Evolutionary conservation across 2,329 filamentous ascomycete species (phyloP).

Genomic region (Penicillium sp.): DNA sequence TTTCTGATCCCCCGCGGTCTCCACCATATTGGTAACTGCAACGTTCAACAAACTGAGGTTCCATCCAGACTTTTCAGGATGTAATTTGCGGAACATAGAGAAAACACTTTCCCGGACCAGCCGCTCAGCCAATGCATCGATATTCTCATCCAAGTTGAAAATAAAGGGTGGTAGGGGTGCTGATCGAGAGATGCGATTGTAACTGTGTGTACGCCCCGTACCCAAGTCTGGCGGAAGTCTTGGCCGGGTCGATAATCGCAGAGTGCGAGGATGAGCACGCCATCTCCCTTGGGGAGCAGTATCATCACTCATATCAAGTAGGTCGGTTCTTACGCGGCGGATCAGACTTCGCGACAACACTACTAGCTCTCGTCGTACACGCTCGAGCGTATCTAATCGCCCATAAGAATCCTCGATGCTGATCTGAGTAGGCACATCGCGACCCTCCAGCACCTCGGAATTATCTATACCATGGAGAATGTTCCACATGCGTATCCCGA

Average conservation of each 20-base stretch:
- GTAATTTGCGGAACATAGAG: slow-evolving; percentile 71
- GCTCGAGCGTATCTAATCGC: slow-evolving; percentile 63
- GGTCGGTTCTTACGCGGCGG: slow-evolving; percentile 74
- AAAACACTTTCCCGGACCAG: slow-evolving; percentile 69
- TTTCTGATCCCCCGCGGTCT: slow-evolving; percentile 53
- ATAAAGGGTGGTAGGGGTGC: slow-evolving; percentile 70
- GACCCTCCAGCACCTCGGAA: slow-evolving; percentile 68
- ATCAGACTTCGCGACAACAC: slow-evolving; percentile 69
- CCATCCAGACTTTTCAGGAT: slow-evolving; percentile 69
- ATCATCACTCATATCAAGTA: slow-evolving; percentile 57
- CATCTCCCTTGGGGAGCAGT: slow-evolving; percentile 52
- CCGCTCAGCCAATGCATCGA: slow-evolving; percentile 63
- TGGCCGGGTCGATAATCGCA: slow-evolving; percentile 77
- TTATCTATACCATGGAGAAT: slow-evolving; percentile 80
- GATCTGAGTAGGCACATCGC: slow-evolving; percentile 77
- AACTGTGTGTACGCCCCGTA: slow-evolving; percentile 55
- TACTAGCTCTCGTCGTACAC: slow-evolving; percentile 67
- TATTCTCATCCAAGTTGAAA: slow-evolving; percentile 61
- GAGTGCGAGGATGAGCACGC: slow-evolving; percentile 76
- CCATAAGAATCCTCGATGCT: slow-evolving; percentile 93
- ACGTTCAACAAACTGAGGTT: slow-evolving; percentile 83
- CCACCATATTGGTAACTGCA: slow-evolving; percentile 80
- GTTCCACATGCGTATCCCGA: slow-evolving; percentile 71
- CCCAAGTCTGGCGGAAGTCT: slow-evolving; percentile 54
- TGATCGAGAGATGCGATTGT: slow-evolving; percentile 74